Base-by-base conservation (phyloP, 2,329 filamentous ascomycete species). In the Plenodomus tracheiphilus region DNA sequence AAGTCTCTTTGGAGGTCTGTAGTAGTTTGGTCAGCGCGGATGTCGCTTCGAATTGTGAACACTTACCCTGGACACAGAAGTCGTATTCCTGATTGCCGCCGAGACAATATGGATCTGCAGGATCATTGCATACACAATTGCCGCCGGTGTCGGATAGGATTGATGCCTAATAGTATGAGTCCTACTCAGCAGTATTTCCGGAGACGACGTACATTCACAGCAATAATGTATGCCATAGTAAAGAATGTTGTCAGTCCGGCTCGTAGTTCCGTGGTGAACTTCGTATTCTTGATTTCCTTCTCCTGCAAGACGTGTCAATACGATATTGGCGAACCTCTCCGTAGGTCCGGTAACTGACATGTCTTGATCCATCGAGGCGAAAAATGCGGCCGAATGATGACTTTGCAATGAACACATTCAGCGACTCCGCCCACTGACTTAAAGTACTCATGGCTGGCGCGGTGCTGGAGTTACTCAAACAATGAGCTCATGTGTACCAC, bases 261-360 rank as follows among this genome's bases (percentile, higher is more conserved):
- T 54, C 90, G 86, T 44, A 95, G 77, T 75, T 96, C 91, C 22
- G 89, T 93, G 58, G 89, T 83, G 76, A 96, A 94, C 58, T 81
- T 80, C n/a, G 89, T 86, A 19, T 86, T 85, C 66, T 87, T 86
- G 46, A 89, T 85, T 70, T 90, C 86, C 58, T 79, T 81, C 52
- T 81, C 81, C 86, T 89, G 46, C 36, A 45, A 38, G 46, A 32
- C 43, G 35, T 19, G 60, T 68, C n/a, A 47, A 52, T 19, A 20
- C 18, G 10, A 18, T 20, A 11, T 4, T 5, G 10, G 19, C n/a
- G 22, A 18, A 28, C 37, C 17, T 17, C 22, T 11, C 6, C 21
- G 5, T 7, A 16, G 11, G 20, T 11, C 19, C n/a, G n/a, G 28
- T 56, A 38, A 79, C 85, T 79, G 80, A 90, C 87, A 83, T 93